Percentiles rank a stretch among this genome's conserved stretches.
Evolutionary conservation across 208 protist species (phyloP).

Genomic region (Trypanosomatidae sp.): DNA sequence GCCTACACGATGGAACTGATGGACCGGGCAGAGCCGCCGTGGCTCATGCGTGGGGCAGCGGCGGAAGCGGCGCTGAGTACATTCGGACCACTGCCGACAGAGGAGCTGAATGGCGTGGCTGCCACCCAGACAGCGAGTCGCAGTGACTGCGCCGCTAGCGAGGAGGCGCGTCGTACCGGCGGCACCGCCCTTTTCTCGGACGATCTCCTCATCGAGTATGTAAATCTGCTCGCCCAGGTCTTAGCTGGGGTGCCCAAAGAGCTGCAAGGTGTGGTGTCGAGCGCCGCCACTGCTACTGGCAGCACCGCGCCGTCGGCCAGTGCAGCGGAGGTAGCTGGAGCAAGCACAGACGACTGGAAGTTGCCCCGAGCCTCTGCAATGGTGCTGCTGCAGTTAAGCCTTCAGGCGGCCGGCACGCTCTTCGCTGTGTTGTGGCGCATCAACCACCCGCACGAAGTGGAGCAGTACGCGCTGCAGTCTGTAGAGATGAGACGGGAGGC

Average conservation of each 20-base stretch:
- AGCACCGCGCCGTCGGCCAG: slow-evolving; percentile 13
- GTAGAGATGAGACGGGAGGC: slow-evolving; percentile 35
- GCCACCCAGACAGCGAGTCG: slow-evolving; percentile 5
- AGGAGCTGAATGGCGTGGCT: neutral
- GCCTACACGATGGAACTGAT: slow-evolving; percentile 15
- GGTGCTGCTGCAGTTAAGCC: slow-evolving; percentile 53
- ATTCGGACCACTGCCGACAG: neutral
- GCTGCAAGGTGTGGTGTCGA: slow-evolving; percentile 30
- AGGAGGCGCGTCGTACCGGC: neutral
- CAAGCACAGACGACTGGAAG: slow-evolving; percentile 21
- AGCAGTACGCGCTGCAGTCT: slow-evolving; percentile 37
- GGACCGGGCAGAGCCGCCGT: slow-evolving; percentile 21
- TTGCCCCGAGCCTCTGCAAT: slow-evolving; percentile 31
- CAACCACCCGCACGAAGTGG: slow-evolving; percentile 63
- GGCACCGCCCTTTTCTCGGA: slow-evolving; percentile 35
- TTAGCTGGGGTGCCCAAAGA: slow-evolving; percentile 73
- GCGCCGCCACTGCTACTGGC: neutral
- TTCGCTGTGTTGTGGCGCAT: slow-evolving; percentile 81
- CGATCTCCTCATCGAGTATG: slow-evolving; percentile 70
- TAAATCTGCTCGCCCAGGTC: slow-evolving; percentile 55
- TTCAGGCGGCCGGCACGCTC: slow-evolving; percentile 47
- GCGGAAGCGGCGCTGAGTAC: neutral
- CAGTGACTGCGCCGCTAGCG: slow-evolving; percentile 2
- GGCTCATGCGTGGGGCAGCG: slow-evolving; percentile 15
- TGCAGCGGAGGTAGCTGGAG: neutral